phyloP scores from a whole-genome alignment of 257 asterid genomes.

The Lycium ferocissimum region DNA sequence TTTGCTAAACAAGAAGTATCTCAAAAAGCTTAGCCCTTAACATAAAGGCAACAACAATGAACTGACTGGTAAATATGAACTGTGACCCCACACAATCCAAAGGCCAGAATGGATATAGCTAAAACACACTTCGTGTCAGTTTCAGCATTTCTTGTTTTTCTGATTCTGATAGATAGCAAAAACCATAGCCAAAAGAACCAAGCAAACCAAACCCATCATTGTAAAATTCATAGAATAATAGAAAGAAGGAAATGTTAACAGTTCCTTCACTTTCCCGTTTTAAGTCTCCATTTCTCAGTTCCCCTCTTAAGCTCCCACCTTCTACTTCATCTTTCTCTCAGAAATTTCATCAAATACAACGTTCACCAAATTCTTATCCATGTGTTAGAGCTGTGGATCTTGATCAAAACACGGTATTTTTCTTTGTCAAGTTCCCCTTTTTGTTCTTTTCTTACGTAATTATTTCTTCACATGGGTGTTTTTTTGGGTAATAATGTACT shows the following conservation, averaged over 20 bases:
- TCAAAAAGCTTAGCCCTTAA: too few species aligned
- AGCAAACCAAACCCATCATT: not conserved
- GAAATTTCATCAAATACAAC: conserved; percentile 47
- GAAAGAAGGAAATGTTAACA: conserved; percentile 47
- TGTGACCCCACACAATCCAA: conserved; percentile 51
- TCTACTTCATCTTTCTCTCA: conserved; percentile 43
- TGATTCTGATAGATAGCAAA: not conserved
- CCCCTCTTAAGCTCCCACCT: conserved; percentile 55
- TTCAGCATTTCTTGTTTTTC: conserved; percentile 17
- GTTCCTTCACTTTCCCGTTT: conserved; percentile 65
- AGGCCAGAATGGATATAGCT: conserved; percentile 29
- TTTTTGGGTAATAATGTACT: not conserved
- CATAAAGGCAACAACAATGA: not conserved
- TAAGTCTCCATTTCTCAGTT: conserved; percentile 60
- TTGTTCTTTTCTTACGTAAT: not conserved
- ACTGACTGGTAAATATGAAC: conserved; percentile 41
- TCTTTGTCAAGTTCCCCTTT: not conserved
- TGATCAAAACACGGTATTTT: conserved; percentile 80
- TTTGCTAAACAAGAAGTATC: too few species aligned
- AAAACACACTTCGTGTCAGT: not conserved
- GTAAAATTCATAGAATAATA: not conserved
- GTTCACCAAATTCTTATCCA: conserved; percentile 62
- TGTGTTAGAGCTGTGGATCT: conserved; percentile 81
- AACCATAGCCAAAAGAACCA: conserved; percentile 21
- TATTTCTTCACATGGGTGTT: not conserved